These are phyloP conservation scores for Aspergillus calidoustus DNA, from an alignment of 2,329 filamentous ascomycete genomes.

Conservation along the genomic window DNA sequence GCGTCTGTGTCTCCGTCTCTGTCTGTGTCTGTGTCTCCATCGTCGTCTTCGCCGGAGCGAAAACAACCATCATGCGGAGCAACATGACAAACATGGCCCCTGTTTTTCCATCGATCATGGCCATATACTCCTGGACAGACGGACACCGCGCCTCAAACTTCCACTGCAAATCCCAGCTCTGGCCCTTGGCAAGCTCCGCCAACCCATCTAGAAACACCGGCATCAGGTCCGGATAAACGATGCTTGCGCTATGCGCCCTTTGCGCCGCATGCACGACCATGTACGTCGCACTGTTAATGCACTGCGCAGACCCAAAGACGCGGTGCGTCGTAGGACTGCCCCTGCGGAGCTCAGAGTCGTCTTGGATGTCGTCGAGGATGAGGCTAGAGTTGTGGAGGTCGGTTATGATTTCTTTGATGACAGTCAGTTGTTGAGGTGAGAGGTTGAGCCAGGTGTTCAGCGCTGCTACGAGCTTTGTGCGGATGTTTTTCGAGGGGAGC, in stretches of 20 bases:
- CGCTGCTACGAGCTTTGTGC: background rate
- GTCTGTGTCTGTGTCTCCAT: background rate
- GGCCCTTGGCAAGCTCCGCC: conserved; percentile 3
- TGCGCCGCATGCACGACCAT: background rate
- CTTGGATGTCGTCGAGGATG: conserved; percentile 18
- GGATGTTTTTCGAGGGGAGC: conserved; percentile 2
- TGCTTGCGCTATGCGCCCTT: background rate
- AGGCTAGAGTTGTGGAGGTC: background rate
- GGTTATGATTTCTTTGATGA: background rate
- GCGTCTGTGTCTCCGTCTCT: background rate
- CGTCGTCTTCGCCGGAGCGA: background rate
- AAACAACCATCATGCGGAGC: background rate
- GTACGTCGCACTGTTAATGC: conserved; percentile 15
- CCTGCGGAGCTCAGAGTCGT: conserved; percentile 9
- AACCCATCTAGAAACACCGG: background rate
- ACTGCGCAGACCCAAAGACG: conserved; percentile 10
- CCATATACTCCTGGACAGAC: background rate
- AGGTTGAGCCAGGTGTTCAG: conserved; percentile 8
- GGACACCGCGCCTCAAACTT: conserved; percentile 5
- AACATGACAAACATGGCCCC: conserved; percentile 12
- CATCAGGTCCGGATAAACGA: background rate
- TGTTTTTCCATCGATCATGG: conserved; percentile 16
- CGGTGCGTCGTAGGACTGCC: conserved; percentile 3
- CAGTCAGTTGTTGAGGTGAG: background rate
- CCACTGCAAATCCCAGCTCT: conserved; percentile 13